Evolutionary conservation across 2,329 filamentous ascomycete genomes (phyloP), one percentile per base, ranked within the genome.

Genomic region (Thielaviopsis ethacetica): DNA sequence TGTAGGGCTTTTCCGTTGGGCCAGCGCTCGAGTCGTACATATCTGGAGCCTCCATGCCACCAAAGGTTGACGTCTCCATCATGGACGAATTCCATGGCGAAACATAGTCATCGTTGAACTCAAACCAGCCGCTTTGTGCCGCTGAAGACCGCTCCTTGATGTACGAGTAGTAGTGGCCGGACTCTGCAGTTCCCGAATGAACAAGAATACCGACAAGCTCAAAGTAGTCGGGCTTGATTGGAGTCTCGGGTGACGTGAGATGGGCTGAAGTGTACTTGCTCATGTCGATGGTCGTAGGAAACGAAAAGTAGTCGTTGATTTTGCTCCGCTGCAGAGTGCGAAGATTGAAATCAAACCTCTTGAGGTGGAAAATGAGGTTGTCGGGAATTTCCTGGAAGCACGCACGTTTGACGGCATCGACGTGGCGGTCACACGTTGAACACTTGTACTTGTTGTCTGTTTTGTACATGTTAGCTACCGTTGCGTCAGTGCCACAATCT

Each of bases 361-460:
- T 98, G 57, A 98, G 74, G 67, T 97, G 93, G 68, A 97, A 94
- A 61, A 97, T 97, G 47, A 98, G 74, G 66, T 95, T 91, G 70
- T 98, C 86, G 0, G 93, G 91, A 6, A 96, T 82, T 62, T 95
- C 86, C 68, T 96, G 95, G 60, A 97, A 73, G 65, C 91, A 97
- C 13, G 91, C 87, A 82, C 86, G 81, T 70, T 95, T 96, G 64
- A 97, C 88, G 21, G 93, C 93, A 70, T 96, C 86, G 17, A 98
- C 93, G 65, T 93, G 86, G 12, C 82, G 81, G 62, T 89, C 87
- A 68, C 93, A 98, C 4, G 82, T 86, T 30, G 90, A 91, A 71
- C 93, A 98, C 64, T 94, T 95, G 75, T 97, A 98, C 72, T 95
- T 96, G 74, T 98, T 97, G 66, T 95, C 90, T 85, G 64, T 30